Conservation (phyloP, 352 stramenopile genomes). For the Globisporangium recalcitrans region DNA sequence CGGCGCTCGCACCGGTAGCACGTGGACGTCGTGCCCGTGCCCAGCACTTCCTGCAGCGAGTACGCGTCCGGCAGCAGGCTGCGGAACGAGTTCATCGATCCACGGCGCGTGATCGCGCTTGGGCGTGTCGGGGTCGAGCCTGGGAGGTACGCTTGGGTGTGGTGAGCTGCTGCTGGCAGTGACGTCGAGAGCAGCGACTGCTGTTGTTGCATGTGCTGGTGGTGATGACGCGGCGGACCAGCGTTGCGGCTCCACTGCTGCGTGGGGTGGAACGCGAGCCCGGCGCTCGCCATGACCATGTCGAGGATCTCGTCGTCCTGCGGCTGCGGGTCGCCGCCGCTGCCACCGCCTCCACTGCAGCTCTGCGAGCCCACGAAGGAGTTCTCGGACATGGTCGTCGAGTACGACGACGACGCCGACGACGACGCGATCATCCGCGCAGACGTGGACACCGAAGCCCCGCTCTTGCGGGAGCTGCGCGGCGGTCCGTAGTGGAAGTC, state of each 20-base stretch:
- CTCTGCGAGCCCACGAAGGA: constrained; percentile 28
- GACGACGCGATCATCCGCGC: background rate
- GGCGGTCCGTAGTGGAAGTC: background rate
- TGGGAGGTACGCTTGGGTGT: background rate
- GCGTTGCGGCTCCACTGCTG: constrained; percentile 15
- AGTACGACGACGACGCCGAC: constrained; percentile 14
- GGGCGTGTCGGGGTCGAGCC: background rate
- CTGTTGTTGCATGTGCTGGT: background rate
- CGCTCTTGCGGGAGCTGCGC: constrained; percentile 3
- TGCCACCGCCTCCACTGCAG: background rate
- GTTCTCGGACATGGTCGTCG: constrained; percentile 35
- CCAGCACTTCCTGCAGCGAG: constrained; percentile 52
- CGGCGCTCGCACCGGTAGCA: constrained; percentile 55
- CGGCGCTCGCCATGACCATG: constrained; percentile 27
- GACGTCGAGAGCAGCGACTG: constrained; percentile 5
- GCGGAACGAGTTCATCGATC: constrained; percentile 28
- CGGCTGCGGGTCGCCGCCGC: constrained; percentile 6
- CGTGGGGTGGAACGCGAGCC: constrained; percentile 10
- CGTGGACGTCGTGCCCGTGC: constrained; percentile 64
- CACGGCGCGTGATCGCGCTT: constrained; percentile 9
- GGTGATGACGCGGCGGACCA: background rate
- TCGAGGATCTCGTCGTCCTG: constrained; percentile 24
- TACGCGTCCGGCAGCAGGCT: constrained; percentile 38
- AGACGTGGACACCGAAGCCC: background rate
- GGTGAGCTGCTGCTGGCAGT: background rate